A percentile compares a stretch with the other conserved stretches of the same genome.
These are phyloP conservation scores for Chlorella sp. DNA, from an alignment of 139 green algal species.

Conservation along the genomic window DNA sequence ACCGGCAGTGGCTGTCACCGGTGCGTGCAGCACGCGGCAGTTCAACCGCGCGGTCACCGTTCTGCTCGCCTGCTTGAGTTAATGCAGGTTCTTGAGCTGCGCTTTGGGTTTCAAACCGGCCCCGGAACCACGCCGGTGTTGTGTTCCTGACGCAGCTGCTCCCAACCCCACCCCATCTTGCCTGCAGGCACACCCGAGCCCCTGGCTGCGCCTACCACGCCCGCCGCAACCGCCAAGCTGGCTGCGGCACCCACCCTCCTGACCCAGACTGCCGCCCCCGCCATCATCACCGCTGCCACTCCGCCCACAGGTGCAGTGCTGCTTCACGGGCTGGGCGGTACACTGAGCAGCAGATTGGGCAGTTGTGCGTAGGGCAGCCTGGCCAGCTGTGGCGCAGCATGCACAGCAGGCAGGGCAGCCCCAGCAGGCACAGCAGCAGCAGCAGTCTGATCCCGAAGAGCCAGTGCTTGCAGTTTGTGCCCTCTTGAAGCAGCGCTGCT, in stretches of 20 bases:
- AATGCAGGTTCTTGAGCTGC: too few species aligned
- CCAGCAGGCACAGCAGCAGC: neutral
- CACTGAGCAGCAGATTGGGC: neutral
- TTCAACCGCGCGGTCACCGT: neutral
- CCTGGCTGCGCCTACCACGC: neutral
- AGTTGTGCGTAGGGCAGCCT: neutral
- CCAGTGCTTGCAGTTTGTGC: neutral
- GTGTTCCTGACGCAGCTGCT: neutral
- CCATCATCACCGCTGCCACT: neutral
- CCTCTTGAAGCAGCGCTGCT: neutral
- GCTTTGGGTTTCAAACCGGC: neutral
- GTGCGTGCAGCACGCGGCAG: neutral
- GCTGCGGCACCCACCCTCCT: neutral
- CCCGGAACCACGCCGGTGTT: neutral
- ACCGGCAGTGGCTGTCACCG: neutral
- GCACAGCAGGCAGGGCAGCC: too few species aligned
- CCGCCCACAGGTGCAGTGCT: neutral
- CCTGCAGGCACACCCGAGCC: neutral
- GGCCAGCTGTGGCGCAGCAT: neutral
- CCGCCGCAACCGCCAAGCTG: neutral
- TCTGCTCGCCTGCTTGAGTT: too few species aligned
- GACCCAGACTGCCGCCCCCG: too few species aligned
- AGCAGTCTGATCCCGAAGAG: neutral
- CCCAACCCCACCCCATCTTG: too few species aligned
- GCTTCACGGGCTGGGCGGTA: neutral